Evolutionary conservation across 2,329 filamentous ascomycete species (phyloP), one percentile per base, ranked within the genome.

Genomic region (Penicillium sp.): DNA sequence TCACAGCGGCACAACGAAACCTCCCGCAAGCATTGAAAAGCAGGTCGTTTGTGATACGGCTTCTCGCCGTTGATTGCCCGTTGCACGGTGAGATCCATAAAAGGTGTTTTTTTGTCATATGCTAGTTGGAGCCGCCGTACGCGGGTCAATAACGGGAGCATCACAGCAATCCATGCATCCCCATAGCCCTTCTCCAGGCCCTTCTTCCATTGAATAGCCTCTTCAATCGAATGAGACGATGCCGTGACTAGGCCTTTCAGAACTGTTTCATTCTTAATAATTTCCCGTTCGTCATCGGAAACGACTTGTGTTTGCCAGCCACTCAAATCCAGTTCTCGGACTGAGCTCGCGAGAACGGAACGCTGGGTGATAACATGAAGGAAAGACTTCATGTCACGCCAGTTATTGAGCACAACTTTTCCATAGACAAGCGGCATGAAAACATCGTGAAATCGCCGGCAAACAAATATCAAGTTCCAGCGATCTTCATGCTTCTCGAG

Each of bases 151-250:
- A 66, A 38, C 2, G 64, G 63, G 6, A 68, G 47, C 20, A 63
- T 48, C 18, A 67, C 53, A 1, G 65, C 65, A 25, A 62, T 53
- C 65, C 66, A 69, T 1, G 65, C 57, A 24, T 69, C 65, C 11
- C 54, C 55, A 1, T 57, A 47, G 14, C 61, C 62, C 8, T 53
- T n/a, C 2, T 39, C 43, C 22, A 69, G 61, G 36, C 60, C 53
- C 25, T 58, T 40, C 28, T 48, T 46, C 64, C 66, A 69, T 46
- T 57, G 53, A 3, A 30, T 22, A 25, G 51, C 36, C 36, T 69
- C 66, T n/a, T 52, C 48, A 0, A 53, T 25, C 2, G 63, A 63
- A 30, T 56, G 53, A 24, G 62, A 60, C 6, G 58, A 39, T 2
- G 9, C 8, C 6, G 42, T 14, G 4, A 58, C 36, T 47, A 46